Evolutionary conservation across 331 rosid genomes (phyloP).

Genomic region (Telfairia occidentalis): DNA sequence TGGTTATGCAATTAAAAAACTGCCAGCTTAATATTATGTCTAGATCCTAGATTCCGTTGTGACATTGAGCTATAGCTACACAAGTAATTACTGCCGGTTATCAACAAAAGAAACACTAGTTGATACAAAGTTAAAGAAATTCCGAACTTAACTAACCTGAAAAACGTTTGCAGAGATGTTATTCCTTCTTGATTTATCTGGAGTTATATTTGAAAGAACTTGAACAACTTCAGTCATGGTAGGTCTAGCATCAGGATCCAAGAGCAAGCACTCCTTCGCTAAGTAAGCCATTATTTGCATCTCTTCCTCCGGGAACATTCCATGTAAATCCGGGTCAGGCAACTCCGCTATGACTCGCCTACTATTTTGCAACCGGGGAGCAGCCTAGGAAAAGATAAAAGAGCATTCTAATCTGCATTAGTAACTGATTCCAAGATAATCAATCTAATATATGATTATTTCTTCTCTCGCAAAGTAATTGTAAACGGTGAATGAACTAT

Average conservation of each 20-base stretch:
- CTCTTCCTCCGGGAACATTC: slow-evolving; percentile 72
- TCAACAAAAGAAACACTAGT: not conserved
- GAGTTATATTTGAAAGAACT: slow-evolving; percentile 65
- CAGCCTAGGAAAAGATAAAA: slow-evolving; percentile 46
- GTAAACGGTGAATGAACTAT: not conserved
- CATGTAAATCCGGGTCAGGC: slow-evolving; percentile 56
- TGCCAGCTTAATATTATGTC: not conserved
- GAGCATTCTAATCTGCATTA: not conserved
- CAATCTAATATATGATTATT: not conserved
- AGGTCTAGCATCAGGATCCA: slow-evolving; percentile 90
- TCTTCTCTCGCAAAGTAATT: not conserved
- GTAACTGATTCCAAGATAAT: not conserved
- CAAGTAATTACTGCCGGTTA: not conserved
- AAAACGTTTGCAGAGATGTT: slow-evolving; percentile 41
- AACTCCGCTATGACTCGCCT: slow-evolving; percentile 52
- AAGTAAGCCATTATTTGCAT: slow-evolving; percentile 84
- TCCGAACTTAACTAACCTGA: slow-evolving; percentile 43
- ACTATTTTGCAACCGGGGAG: slow-evolving; percentile 59
- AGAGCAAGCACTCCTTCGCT: slow-evolving; percentile 83
- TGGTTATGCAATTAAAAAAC: not conserved
- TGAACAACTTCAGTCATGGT: slow-evolving; percentile 95
- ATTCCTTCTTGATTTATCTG: slow-evolving; percentile 63
- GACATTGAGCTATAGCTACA: not conserved
- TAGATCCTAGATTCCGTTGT: not conserved
- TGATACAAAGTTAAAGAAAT: not conserved